Evolutionary conservation across 441 rosid genomes (phyloP), one percentile per base, ranked within the genome.

Genomic region (Hura crepitans): DNA sequence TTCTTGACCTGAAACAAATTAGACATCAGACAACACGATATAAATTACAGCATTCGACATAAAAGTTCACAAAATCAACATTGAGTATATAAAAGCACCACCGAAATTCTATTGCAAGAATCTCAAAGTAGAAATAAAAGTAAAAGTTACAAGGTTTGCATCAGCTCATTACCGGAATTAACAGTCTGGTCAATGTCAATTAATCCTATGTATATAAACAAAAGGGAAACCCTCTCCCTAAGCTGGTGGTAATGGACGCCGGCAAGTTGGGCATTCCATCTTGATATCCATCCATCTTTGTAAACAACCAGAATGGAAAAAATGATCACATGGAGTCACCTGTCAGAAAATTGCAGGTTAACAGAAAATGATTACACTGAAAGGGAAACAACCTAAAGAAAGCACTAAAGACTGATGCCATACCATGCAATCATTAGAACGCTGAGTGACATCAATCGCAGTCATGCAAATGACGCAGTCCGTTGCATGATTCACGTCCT

Each of bases 201-300:
- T 69, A 83, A 58, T 74, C 78, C 78, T 80, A 70, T 60, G 74
- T 69, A 63, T 71, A 75, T 68, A 53, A 66, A 82, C 81, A 71
- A 37, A 76, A 65, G 76, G 54, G 54, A 72, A 70, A 63, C 18
- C 0, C 39, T 72, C 53, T 50, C 75, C 72, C 85, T 83, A 89
- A 60, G 94, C 97, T 63, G 99, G 90, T 30, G 99, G 99, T 54
- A 95, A 80, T 5, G 89, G 74, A 49, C 97, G 92, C 75, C 99
- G 90, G 80, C 99, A 95, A 61, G 99, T 95, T 57, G 97, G 99
- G 70, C 99, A 90, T 80, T 95, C 99, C 99, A 95, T 95, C 85
- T 95, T 95, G 81, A 95, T 85, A 78, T 95, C 99, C 99, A 95
- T 92, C 97, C 97, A 90, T 80, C 95, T 86, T 82, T 89, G 97